These are phyloP conservation scores for Zostera marina DNA, from an alignment of 116 monocot genomes.

Conservation along the genomic window DNA sequence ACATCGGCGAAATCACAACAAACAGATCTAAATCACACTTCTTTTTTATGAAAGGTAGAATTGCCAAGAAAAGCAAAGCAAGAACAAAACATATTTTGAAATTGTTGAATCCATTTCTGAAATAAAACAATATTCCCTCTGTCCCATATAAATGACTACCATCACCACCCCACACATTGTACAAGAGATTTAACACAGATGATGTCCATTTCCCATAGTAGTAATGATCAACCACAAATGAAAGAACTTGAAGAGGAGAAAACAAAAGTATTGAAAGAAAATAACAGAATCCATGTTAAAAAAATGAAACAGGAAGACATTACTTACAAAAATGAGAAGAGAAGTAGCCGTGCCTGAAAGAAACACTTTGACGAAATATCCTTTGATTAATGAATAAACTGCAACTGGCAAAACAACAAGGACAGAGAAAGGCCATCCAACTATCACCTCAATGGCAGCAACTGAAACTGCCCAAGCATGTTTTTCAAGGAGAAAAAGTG, in stretches of 20 bases:
- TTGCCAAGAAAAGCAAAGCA: slow-evolving; percentile 66
- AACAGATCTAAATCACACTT: slow-evolving; percentile 64
- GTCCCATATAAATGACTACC: slow-evolving; percentile 96
- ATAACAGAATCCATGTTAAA: background rate
- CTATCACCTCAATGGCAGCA: slow-evolving; percentile 67
- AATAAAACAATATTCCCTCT: slow-evolving; percentile 60
- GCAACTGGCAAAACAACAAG: slow-evolving; percentile 70
- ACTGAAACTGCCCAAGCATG: slow-evolving; percentile 73
- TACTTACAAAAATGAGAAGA: slow-evolving; percentile 49
- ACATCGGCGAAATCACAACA: slow-evolving; percentile 72
- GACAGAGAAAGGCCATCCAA: slow-evolving; percentile 97
- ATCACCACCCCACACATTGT: slow-evolving; percentile 87
- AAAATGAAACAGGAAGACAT: background rate
- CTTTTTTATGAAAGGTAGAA: slow-evolving; percentile 56
- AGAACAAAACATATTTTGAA: slow-evolving; percentile 81
- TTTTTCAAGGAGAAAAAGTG: slow-evolving; percentile 68
- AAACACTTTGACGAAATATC: slow-evolving; percentile 46
- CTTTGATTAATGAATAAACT: slow-evolving; percentile 48
- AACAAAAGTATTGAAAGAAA: background rate
- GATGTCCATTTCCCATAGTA: slow-evolving; percentile 83
- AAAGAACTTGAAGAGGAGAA: slow-evolving; percentile 34
- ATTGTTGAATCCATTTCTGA: slow-evolving; percentile 91
- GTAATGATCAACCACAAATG: slow-evolving; percentile 50
- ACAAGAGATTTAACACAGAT: slow-evolving; percentile 76
- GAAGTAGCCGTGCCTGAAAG: slow-evolving; percentile 56